Conservation (phyloP, 805 yeast species). For the Candida multigemmis region DNA sequence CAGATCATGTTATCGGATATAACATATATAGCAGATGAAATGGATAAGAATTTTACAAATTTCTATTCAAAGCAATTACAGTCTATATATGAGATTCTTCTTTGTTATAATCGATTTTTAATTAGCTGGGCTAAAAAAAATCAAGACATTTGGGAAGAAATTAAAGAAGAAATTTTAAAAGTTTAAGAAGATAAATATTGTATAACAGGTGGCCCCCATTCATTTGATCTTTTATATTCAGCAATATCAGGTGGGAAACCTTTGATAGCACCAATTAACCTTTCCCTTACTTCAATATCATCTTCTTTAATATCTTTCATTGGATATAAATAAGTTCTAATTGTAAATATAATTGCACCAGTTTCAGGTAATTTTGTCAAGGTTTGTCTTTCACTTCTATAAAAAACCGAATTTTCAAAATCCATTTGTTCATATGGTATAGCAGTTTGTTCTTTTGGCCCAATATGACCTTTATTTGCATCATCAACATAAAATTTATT, state of each 20-base stretch:
- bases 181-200: slow-evolving; percentile 12
- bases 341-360: slow-evolving; percentile 31
- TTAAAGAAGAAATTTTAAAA: slow-evolving; percentile 30
- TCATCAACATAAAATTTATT: slow-evolving; percentile 26
- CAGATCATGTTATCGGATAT: slow-evolving; percentile 31
- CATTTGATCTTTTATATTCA: slow-evolving; percentile 51
- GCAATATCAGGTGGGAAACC: slow-evolving; percentile 54
- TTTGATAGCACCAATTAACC: slow-evolving; percentile 53
- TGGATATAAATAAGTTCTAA: slow-evolving; percentile 31
- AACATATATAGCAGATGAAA: slow-evolving; percentile 31
- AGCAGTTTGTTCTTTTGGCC: slow-evolving; percentile 14
- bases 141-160: slow-evolving; percentile 59
- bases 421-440: slow-evolving; percentile 21
- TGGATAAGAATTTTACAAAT: slow-evolving; percentile 37
- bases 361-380: slow-evolving; percentile 29
- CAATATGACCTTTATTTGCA: slow-evolving; percentile 29
- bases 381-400: slow-evolving; percentile 34
- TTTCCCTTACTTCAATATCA: slow-evolving; percentile 31
- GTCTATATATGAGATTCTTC: slow-evolving; percentile 42
- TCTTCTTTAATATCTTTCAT: slow-evolving; percentile 21
- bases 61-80: slow-evolving; percentile 43
- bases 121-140: slow-evolving; percentile 62
- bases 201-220: slow-evolving; percentile 65
- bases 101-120: slow-evolving; percentile 46
- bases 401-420: slow-evolving; percentile 28